Evolutionary conservation across 1,139 yeast species (phyloP).

Genomic region (Debaryomyces sp.): DNA sequence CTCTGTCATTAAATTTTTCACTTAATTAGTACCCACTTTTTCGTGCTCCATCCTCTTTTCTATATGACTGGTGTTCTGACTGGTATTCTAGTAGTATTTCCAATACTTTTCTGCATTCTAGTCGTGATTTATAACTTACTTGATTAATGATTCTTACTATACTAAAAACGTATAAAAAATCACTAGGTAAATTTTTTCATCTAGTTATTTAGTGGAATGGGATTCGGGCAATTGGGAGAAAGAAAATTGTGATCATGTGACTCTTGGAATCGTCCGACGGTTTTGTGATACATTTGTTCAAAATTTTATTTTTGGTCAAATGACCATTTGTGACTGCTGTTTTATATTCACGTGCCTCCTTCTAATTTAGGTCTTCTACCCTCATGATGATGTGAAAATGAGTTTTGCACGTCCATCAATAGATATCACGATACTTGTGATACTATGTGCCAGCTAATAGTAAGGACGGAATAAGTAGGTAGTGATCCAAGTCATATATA

Average conservation of each 20-base stretch:
- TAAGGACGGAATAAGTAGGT: background rate
- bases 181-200: constrained; percentile 5
- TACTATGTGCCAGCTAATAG: background rate
- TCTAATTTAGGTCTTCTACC: background rate
- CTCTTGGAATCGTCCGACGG: background rate
- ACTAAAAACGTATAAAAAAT: constrained; percentile 12
- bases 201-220: background rate
- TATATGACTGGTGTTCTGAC: background rate
- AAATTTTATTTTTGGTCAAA: background rate
- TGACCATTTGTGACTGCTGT: background rate
- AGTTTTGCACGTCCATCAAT: background rate
- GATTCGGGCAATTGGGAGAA: background rate
- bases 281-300: background rate
- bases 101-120: background rate
- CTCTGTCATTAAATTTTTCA: background rate
- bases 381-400: background rate
- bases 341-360: background rate
- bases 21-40: constrained; percentile 1
- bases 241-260: background rate
- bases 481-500: background rate
- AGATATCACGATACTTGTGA: background rate
- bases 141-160: constrained; percentile 17
- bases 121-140: constrained; percentile 7
- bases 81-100: constrained; percentile 2
- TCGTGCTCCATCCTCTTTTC: background rate